Evolutionary conservation across 1,284 basidiomycete genomes (phyloP).

Genomic region (Trametes polyzona): DNA sequence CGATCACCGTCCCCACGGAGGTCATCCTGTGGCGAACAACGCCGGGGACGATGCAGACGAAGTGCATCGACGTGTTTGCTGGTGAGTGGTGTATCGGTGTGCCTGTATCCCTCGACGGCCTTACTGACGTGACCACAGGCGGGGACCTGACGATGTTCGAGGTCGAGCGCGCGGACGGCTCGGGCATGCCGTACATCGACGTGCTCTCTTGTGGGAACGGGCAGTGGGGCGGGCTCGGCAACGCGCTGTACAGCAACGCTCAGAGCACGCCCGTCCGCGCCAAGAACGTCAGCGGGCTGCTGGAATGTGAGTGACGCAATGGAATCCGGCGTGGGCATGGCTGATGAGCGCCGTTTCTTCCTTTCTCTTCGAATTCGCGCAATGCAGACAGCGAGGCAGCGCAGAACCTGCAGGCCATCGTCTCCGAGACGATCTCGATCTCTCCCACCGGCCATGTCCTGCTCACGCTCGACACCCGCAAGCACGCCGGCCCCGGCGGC

Average conservation of each 20-base stretch:
- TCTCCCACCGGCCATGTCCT: slow-evolving; percentile 83
- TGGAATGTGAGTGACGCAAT: slow-evolving; percentile 75
- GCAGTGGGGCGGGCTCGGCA: slow-evolving; percentile 87
- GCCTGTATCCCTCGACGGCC: neutral
- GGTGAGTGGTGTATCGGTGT: slow-evolving; percentile 46
- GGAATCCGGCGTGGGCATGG: neutral
- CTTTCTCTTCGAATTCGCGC: no score
- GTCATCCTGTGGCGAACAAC: slow-evolving; percentile 71
- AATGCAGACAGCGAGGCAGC: slow-evolving; percentile 74
- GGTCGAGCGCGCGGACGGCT: slow-evolving; percentile 60
- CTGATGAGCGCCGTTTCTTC: neutral
- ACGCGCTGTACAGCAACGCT: slow-evolving; percentile 76
- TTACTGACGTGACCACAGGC: slow-evolving; percentile 44
- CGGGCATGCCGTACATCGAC: slow-evolving; percentile 57
- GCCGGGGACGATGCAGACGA: slow-evolving; percentile 56
- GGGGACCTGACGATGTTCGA: slow-evolving; percentile 82
- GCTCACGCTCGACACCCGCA: slow-evolving; percentile 71
- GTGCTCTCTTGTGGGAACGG: slow-evolving; percentile 85
- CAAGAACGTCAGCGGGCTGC: slow-evolving; percentile 82
- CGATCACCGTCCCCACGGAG: slow-evolving; percentile 86
- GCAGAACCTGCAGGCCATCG: slow-evolving; percentile 67
- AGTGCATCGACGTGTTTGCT: slow-evolving; percentile 69
- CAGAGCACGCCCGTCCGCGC: slow-evolving; percentile 76
- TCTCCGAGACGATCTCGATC: slow-evolving; percentile 70
- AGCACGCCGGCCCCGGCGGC: slow-evolving; percentile 47